Evolutionary conservation across 192 early-diverging fungal species (phyloP).

Genomic region (Backusella parvicylindrica): DNA sequence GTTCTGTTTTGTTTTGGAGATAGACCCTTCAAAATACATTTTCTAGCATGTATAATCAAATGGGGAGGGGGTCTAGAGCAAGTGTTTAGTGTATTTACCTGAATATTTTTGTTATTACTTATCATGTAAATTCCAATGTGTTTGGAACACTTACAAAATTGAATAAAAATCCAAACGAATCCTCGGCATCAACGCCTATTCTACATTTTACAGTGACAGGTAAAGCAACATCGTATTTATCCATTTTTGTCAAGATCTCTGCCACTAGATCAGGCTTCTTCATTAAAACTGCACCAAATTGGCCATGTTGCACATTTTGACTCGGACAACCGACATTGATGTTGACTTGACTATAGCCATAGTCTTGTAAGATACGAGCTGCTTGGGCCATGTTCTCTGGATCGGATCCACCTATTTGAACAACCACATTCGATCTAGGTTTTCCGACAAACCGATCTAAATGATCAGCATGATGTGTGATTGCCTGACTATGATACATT

Average conservation of each 20-base stretch:
- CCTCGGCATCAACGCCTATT: slow-evolving; percentile 69
- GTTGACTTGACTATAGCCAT: slow-evolving; percentile 63
- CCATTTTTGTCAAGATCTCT: slow-evolving; percentile 55
- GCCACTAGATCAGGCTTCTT: slow-evolving; percentile 55
- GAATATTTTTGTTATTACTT: background rate
- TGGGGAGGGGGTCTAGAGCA: slow-evolving; percentile 34
- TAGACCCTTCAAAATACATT: slow-evolving; percentile 62
- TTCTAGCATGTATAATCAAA: slow-evolving; percentile 68
- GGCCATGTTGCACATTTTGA: slow-evolving; percentile 49
- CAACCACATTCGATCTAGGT: slow-evolving; percentile 44
- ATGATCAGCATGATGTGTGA: slow-evolving; percentile 35
- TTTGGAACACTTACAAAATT: slow-evolving; percentile 41
- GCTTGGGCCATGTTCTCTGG: slow-evolving; percentile 45
- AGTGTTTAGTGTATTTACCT: slow-evolving; percentile 24
- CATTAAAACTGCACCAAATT: slow-evolving; percentile 73
- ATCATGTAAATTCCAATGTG: background rate
- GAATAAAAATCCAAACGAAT: slow-evolving; percentile 57
- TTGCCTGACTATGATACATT: slow-evolving; percentile 65
- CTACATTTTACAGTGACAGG: slow-evolving; percentile 73
- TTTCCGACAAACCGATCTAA: slow-evolving; percentile 48
- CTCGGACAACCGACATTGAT: slow-evolving; percentile 75
- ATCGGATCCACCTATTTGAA: slow-evolving; percentile 57
- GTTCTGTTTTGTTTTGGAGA: slow-evolving; percentile 66
- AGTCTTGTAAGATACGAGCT: slow-evolving; percentile 42
- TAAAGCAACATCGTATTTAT: slow-evolving; percentile 36